Percentiles rank a stretch among this genome's conserved stretches.
These are phyloP conservation scores for Calocybe cyanea DNA, from an alignment of 768 basidiomycete genomes.

Conservation along the genomic window DNA sequence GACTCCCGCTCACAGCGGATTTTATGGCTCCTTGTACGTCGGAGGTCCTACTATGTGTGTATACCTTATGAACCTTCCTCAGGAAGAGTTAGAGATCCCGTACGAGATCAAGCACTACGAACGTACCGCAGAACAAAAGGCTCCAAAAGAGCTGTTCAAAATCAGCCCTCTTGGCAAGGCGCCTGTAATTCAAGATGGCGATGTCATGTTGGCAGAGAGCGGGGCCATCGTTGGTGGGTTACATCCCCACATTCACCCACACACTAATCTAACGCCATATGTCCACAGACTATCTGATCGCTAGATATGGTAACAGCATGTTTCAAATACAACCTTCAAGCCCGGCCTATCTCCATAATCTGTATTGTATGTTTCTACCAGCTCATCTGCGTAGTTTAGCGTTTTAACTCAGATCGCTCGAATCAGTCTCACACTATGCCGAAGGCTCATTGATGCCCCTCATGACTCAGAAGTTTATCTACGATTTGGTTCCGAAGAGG, in stretches of 20 bases:
- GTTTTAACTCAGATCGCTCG: neutral
- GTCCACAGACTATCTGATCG: conserved; percentile 21
- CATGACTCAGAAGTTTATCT: conserved; percentile 31
- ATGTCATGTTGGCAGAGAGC: conserved; percentile 30
- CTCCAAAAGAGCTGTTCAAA: conserved; percentile 29
- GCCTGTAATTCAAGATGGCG: conserved; percentile 40
- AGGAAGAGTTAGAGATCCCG: conserved; percentile 42
- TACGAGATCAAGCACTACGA: conserved; percentile 34
- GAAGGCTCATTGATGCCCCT: conserved; percentile 31
- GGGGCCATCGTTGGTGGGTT: conserved; percentile 21
- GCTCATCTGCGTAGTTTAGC: neutral
- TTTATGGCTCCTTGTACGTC: conserved; percentile 39
- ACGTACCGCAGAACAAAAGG: conserved; percentile 15
- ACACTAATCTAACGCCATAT: too few relatives aligned
- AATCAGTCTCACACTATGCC: conserved; percentile 18
- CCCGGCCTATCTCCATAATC: conserved; percentile 15
- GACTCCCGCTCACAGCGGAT: conserved; percentile 48
- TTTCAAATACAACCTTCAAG: conserved; percentile 9
- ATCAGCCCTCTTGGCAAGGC: conserved; percentile 36
- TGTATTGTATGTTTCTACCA: conserved; percentile 14
- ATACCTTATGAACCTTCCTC: neutral
- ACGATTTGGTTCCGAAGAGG: conserved; percentile 24
- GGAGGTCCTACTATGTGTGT: neutral
- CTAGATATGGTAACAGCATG: conserved; percentile 18
- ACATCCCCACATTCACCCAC: too few relatives aligned